A percentile compares a stretch with the other conserved stretches of the same genome.
Evolutionary conservation across 805 yeast species (phyloP).

Genomic region (Debaryomyces tyrocola): DNA sequence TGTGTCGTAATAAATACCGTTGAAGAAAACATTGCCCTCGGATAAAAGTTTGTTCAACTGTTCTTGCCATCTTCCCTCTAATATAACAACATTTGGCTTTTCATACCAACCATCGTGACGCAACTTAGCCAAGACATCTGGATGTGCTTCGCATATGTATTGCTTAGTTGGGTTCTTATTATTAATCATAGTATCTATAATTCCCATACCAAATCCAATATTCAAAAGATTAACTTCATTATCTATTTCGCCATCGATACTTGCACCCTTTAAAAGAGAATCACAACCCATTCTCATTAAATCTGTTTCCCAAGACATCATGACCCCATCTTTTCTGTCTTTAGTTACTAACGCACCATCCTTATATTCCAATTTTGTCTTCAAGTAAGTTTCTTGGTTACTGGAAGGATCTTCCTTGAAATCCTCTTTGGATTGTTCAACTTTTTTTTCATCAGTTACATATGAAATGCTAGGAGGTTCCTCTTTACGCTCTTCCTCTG

Average conservation of each 20-base stretch:
- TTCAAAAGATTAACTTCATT: constrained; percentile 61
- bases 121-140: constrained; percentile 76
- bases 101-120: constrained; percentile 80
- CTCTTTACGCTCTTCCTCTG: constrained; percentile 20
- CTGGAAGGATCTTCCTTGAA: constrained; percentile 53
- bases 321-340: constrained; percentile 81
- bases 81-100: constrained; percentile 64
- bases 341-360: constrained; percentile 72
- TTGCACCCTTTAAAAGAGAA: constrained; percentile 54
- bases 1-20: constrained; percentile 92
- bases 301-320: constrained; percentile 95
- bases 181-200: constrained; percentile 80
- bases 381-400: constrained; percentile 62
- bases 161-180: constrained; percentile 60
- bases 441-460: not conserved
- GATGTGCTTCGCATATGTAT: constrained; percentile 93
- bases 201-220: constrained; percentile 97
- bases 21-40: constrained; percentile 67
- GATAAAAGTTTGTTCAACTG: constrained; percentile 64
- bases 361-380: constrained; percentile 64
- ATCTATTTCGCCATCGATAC: constrained; percentile 26
- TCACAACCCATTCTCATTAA: constrained; percentile 82
- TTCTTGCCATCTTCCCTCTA: constrained; percentile 95
- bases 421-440: constrained; percentile 5
- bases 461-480: not conserved